A percentile compares a stretch with the other conserved stretches of the same genome.
Evolutionary conservation across 1,284 basidiomycete species (phyloP).

Genomic region (Trichosporon sp.): DNA sequence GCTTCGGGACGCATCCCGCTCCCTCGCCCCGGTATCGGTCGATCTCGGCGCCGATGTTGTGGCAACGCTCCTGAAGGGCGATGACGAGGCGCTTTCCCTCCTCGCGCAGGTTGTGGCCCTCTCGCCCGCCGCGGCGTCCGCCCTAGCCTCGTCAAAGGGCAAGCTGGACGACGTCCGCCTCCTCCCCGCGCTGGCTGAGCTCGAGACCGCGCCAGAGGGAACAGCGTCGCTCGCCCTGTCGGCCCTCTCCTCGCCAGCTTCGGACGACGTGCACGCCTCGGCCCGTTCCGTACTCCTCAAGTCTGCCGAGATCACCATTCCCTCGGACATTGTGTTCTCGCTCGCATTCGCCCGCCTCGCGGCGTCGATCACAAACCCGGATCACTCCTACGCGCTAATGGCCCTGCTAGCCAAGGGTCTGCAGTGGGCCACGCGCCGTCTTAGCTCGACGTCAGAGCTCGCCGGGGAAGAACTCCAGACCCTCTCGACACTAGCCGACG

Average conservation of each 20-base stretch:
- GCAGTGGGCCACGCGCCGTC: slow-evolving; percentile 21
- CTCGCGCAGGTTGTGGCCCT: slow-evolving; percentile 16
- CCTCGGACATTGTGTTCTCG: not conserved
- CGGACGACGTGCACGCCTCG: slow-evolving; percentile 5
- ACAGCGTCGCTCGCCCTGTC: slow-evolving; percentile 2
- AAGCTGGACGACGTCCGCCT: slow-evolving; percentile 14
- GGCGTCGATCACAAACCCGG: not conserved
- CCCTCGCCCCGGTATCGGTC: slow-evolving; percentile 14
- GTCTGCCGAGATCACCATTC: not conserved
- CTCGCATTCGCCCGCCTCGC: slow-evolving; percentile 10
- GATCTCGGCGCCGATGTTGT: slow-evolving; percentile 14
- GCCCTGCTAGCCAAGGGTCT: slow-evolving; percentile 24
- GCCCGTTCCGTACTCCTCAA: slow-evolving; percentile 7
- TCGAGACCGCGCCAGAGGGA: not conserved
- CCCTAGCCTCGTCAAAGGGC: slow-evolving; percentile 6
- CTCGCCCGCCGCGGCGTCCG: slow-evolving; percentile 10
- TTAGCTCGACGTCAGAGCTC: slow-evolving; percentile 19
- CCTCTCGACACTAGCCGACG: slow-evolving; percentile 7
- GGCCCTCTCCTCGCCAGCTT: slow-evolving; percentile 7
- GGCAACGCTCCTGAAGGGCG: slow-evolving; percentile 11
- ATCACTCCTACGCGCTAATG: slow-evolving; percentile 2
- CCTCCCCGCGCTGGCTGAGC: slow-evolving; percentile 16
- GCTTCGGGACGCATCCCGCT: slow-evolving; percentile 1
- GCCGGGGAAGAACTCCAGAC: slow-evolving; percentile 10
- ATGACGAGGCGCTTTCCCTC: slow-evolving; percentile 16